Base-by-base conservation (phyloP, 2,329 filamentous ascomycete species). In the Thermoascus crustaceus region DNA sequence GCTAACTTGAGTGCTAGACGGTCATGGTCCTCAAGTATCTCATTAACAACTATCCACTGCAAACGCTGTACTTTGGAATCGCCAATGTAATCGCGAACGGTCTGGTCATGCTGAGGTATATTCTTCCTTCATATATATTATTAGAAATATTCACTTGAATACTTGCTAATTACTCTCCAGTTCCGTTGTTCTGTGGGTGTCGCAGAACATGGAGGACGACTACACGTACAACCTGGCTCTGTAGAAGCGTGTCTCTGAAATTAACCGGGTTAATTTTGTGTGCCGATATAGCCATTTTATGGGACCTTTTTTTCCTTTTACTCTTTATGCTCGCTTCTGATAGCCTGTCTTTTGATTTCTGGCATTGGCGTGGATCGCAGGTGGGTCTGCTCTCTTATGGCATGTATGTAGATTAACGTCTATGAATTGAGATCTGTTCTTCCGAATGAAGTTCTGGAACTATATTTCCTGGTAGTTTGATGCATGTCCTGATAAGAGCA, bases 201-300 rank as follows among this genome's bases (percentile, higher is more conserved):
- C 75, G 34, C 79, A 82, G 66, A 82, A 82, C 50, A 80, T 82
- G 63, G 79, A 82, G 56, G 78, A 82, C 48, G 78, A 82, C 50
- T 82, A 82, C 55, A 80, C 77, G 19, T 82, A 82, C 58, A 81
- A 76, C 49, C 61, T 82, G 42, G 75, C 77, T 32, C 68, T 82
- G 44, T 82, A 49, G 7, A 16, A 4, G 26, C 26, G 26, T 7
- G 26, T 9, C 9, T 9, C 7, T 16, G 16, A 4, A 29, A 8
- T 29, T 16, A 17, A 7, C n/a, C n/a, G 5, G 14, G 4, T 16
- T 4, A 29, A n/a, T n/a, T n/a, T n/a, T n/a, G n/a, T n/a, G n/a
- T n/a, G n/a, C n/a, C n/a, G n/a, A n/a, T n/a, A n/a, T n/a, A n/a
- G n/a, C n/a, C n/a, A n/a, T n/a, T n/a, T n/a, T n/a, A n/a, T n/a